Evolutionary conservation across 768 basidiomycete genomes (phyloP), one percentile per base, ranked within the genome.

Genomic region (Tephrocybe sp.): DNA sequence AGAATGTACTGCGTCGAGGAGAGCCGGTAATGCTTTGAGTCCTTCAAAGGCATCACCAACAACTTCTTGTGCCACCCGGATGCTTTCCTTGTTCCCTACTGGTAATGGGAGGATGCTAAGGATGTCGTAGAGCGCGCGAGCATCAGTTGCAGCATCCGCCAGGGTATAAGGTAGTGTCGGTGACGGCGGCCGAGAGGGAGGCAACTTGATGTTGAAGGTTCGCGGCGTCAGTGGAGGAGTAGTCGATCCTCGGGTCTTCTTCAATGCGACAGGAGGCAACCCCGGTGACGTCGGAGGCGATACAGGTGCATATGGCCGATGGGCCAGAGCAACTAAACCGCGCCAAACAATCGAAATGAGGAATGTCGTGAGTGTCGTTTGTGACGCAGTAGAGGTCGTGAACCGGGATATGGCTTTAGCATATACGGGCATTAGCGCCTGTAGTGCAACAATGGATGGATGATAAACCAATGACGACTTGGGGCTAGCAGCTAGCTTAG

Each of bases 41-140:
- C 81, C 84, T 47, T 77, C 78, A 56, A 86, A 82, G 1, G 86
- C 90, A 59, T 91, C 89, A 46, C 86, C 83, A 9, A 91, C 88
- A 4, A 87, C 90, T 62, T 92, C 89, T 33, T 76, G 74, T n/a
- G 90, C 89, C 8, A 88, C 64, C 21, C 69, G 70, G 9, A 77
- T 75, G 9, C 67, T 61, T 52, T 71, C 72, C 24, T 72, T 76
- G 42, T 74, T 74, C n/a, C 67, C 66, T 12, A 55, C 61, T 25
- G 90, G 88, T 8, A 80, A 77, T 18, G 89, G 86, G 29, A 91
- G 71, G 21, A 68, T 64, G 38, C 64, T 69, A 37, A 91, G 69
- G 22, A 88, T 70, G 38, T 86, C 79, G 61, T 70, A 80, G n/a
- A 89, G 64, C 2, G 76, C 75, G 22, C 77, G 78, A 4, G 80